A percentile compares a stretch with the other conserved stretches of the same genome.
Conservation (phyloP, 164 flowering plant species). For the Protea cynaroides region DNA sequence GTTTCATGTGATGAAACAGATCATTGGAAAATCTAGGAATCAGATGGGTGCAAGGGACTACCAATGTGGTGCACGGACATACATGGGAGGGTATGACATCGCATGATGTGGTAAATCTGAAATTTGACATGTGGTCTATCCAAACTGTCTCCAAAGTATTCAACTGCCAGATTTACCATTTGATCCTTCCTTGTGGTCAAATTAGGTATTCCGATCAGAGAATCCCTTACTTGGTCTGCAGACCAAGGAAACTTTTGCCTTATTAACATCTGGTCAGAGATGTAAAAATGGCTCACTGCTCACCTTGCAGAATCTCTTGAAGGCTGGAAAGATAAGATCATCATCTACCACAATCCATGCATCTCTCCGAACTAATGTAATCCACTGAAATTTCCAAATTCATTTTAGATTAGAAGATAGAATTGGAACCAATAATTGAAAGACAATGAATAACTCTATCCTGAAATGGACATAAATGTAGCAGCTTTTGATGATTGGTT, state of each 20-base stretch:
- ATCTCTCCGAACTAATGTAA: slow-evolving; percentile 61
- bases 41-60: too few relatives aligned
- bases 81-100: too few relatives aligned
- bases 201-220: too few relatives aligned
- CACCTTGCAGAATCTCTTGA: slow-evolving; percentile 81
- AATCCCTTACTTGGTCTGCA: too few relatives aligned
- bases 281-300: slow-evolving; percentile 2
- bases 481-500: not conserved
- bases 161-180: too few relatives aligned
- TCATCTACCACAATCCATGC: slow-evolving; percentile 75
- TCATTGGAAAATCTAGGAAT: too few relatives aligned
- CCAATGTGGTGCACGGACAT: not conserved
- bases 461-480: not conserved
- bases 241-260: too few relatives aligned
- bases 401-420: not conserved
- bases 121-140: too few relatives aligned
- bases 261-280: not conserved
- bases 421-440: not conserved
- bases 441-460: not conserved
- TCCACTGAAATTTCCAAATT: slow-evolving; percentile 62
- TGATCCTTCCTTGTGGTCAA: too few relatives aligned
- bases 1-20: too few relatives aligned
- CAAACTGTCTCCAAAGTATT: too few relatives aligned
- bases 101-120: too few relatives aligned
- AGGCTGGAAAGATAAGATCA: slow-evolving; percentile 54